Evolutionary conservation across 345 rosid species (phyloP), one percentile per base, ranked within the genome.

Genomic region (Brassica nigra): DNA sequence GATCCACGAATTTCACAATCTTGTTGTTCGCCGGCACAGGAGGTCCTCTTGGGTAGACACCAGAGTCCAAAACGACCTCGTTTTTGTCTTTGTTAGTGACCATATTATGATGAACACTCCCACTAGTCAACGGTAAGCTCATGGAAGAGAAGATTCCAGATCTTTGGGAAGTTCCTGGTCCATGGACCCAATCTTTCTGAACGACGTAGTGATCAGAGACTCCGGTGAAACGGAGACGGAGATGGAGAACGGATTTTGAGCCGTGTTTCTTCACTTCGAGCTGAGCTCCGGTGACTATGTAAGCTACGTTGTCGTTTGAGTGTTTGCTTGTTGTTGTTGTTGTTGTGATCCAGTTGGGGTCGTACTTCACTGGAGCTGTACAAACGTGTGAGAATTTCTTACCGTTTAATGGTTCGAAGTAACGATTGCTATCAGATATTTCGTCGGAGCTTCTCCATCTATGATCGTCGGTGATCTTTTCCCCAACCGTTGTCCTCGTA

Each of bases 281-380:
- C 69, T 90, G 94, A 73, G 91, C 96, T 6, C 99, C 99, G 1
- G 98, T 95, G 74, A 95, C 99, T 1, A 95, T 88, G 87, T 82
- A 91, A 66, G 94, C 81, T 2, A 36, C 81, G 20, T 86, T 83
- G 73, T 81, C 79, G 72, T 81, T 80, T 73, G 77, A 39, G 4
- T 39, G 39, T 0, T 81, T 34, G 20, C 70, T 20, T 8, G 34
- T 33, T 9, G 20, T 34, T 59, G 27, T 73, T 61, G 65, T 74
- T 67, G 65, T 33, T 0, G 78, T 16, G 5, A 58, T 82, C 91
- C 95, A 90, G 27, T 23, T 66, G 28, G 90, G 91, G 15, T 93
- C 79, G 58, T 86, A 89, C 49, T 86, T 90, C 2, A 93, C 92
- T 0, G 90, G 90, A 27, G 98, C 89, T 7, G 97, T 88, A 81